Base-by-base conservation (phyloP, 1,284 basidiomycete genomes). In the Moesziomyces sp. region DNA sequence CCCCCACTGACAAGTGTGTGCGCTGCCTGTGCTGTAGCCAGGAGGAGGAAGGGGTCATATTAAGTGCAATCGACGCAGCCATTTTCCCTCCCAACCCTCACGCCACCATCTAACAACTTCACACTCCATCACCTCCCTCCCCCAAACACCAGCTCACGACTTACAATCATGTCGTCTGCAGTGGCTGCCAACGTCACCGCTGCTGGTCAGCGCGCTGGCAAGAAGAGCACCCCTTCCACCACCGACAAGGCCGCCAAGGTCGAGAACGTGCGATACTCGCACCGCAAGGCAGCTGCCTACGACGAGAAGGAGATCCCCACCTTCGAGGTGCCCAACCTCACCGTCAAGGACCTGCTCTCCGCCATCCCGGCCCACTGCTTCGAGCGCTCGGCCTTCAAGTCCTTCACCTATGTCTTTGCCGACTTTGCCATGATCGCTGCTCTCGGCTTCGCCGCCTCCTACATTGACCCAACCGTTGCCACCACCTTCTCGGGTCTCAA, bases 291-390 rank as follows among this genome's bases (percentile, higher is more conserved):
- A 14, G 70, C 74, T 52, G 44, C 44, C 43, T 82, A 72, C 74
- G 68, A 79, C 21, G 62, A 75, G 55, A 76, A 82, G 52, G 76
- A 81, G 49, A 76, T 85, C 28, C 72, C 78, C 48, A 82, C 81
- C 60, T 89, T 90, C 78, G 84, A 89, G 49, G 91, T 94, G 66
- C 93, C 93, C 40, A 90, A 93, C 85, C 87, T 94, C 65, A 88
- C 91, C 21, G 88, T 95, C 84, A 94, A 94, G 86, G 92, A 95
- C 81, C 86, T 97, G 64, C 88, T 97, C 55, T 90, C 89, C 57
- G 89, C 89, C 28, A 97, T 98, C 83, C 95, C 94, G 13, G 84
- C 91, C 6, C 94, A 96, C 86, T 98, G 96, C 87, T 94, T 91
- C 86, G 88, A 97, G 87, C 92, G 97, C 73, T 96, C 93, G 0